Conservation (phyloP, 129 eudicot genomes). For the Lactuca saligna region DNA sequence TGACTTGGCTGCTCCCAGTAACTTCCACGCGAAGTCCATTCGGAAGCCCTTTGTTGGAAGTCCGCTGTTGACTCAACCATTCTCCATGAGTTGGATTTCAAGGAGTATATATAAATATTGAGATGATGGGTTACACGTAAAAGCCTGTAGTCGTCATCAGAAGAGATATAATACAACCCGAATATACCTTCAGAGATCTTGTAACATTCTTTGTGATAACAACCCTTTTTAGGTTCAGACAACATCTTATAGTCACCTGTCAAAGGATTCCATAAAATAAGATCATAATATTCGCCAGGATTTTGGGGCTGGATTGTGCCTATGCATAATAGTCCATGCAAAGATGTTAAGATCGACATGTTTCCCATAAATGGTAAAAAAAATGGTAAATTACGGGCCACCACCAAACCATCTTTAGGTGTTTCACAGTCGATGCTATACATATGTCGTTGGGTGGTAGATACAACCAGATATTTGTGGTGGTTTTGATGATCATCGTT, state of each 20-base stretch:
- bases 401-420: background rate
- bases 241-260: slow-evolving; percentile 10
- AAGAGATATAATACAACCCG: slow-evolving; percentile 12
- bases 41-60: background rate
- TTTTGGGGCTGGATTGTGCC: background rate
- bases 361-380: background rate
- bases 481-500: background rate
- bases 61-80: background rate
- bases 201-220: background rate
- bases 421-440: background rate
- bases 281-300: background rate
- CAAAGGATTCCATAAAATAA: slow-evolving; percentile 14
- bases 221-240: background rate
- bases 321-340: slow-evolving; percentile 9
- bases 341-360: background rate
- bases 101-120: slow-evolving; percentile 3
- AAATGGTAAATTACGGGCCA: background rate
- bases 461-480: background rate
- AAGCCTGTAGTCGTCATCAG: slow-evolving; percentile 25
- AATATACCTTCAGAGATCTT: background rate
- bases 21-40: no score
- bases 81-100: slow-evolving; percentile 8
- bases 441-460: no score
- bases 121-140: background rate
- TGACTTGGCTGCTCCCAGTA: background rate